Base-by-base conservation (phyloP, 2,329 filamentous ascomycete genomes). In the Phaeoacremonium minimum region DNA sequence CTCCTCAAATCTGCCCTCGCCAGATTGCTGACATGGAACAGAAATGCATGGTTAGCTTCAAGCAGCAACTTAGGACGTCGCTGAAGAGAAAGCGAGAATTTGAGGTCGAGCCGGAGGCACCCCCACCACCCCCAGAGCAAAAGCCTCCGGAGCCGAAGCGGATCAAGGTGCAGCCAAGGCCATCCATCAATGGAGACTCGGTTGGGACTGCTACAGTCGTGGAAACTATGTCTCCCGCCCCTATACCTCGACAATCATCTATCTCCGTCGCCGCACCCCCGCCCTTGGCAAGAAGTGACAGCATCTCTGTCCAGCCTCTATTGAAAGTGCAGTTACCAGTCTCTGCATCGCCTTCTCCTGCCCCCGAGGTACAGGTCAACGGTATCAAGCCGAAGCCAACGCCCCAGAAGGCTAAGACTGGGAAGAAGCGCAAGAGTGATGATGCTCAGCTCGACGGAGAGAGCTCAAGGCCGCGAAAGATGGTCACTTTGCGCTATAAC, bases 61-160 rank as follows among this genome's bases (percentile, higher is more conserved):
- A 28, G 30, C 51, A 35, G 35, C 42, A 18, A 42, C 49, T 33
- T 28, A 40, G 38, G 32, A 45, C 42, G 8, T 38, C 34, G 19
- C 28, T 36, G 39, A 66, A 69, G 35, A 64, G 69, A 31, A 77
- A 81, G 51, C 80, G 78, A 15, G 65, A 49, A 42, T 34, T 46
- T 41, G 41, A 50, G 17, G 45, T 53, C 7, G 42, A 47, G 16
- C 13, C 46, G 16, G 49, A 52, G 32, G 46, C 42, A 37, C 47
- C 50, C 35, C 41, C 47, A n/a, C 19, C 50, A 18, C 37, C 40
- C 9, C 41, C 44, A 9, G 44, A 52, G 20, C 42, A 41, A 30
- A 51, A 50, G 36, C 38, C 40, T 6, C 43, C 48, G 7, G 52
- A 57, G 20, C 47, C 47, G 12, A 57, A 56, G 41, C 59, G 55